Evolutionary conservation across 371 early-diverging fungal species (phyloP).

Genomic region (Syncephalastrum sp.): DNA sequence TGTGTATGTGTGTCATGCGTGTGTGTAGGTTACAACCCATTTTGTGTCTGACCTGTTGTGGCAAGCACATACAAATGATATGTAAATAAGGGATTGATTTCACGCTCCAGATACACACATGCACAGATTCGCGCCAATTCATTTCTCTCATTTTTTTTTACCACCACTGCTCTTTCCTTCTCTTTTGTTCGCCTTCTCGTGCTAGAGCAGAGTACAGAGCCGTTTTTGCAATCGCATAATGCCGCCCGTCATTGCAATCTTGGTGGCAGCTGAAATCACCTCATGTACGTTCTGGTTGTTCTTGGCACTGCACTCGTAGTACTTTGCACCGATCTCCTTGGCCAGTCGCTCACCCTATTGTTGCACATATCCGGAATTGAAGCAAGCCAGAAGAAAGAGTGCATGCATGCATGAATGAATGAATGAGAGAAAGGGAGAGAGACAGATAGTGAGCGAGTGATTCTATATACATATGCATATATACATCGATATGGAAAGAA

Average conservation of each 20-base stretch:
- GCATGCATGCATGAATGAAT: not conserved
- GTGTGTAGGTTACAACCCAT: too few species aligned
- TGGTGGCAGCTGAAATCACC: constrained; percentile 49
- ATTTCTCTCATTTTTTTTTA: too few species aligned
- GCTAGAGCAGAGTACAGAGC: constrained; percentile 33
- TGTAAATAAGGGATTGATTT: too few species aligned
- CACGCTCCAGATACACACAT: too few species aligned
- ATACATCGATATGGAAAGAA: too few species aligned
- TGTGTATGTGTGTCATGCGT: too few species aligned
- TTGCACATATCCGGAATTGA: too few species aligned
- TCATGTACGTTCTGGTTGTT: constrained; percentile 41
- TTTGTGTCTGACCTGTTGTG: too few species aligned
- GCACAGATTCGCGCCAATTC: too few species aligned
- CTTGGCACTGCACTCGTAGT: constrained; percentile 54
- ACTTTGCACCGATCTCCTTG: constrained; percentile 49
- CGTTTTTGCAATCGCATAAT: constrained; percentile 42
- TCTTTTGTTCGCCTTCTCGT: not conserved
- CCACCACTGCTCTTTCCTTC: too few species aligned
- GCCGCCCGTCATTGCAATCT: constrained; percentile 39
- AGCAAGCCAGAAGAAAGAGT: too few species aligned
- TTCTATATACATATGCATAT: not conserved
- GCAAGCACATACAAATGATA: too few species aligned
- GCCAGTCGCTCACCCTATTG: constrained; percentile 45
- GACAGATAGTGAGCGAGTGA: not conserved
- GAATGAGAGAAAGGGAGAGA: not conserved